A percentile compares a stretch with the other conserved stretches of the same genome.
These are phyloP conservation scores for Pelargonium hybrid DNA, from an alignment of 441 rosid species.

Conservation along the genomic window DNA sequence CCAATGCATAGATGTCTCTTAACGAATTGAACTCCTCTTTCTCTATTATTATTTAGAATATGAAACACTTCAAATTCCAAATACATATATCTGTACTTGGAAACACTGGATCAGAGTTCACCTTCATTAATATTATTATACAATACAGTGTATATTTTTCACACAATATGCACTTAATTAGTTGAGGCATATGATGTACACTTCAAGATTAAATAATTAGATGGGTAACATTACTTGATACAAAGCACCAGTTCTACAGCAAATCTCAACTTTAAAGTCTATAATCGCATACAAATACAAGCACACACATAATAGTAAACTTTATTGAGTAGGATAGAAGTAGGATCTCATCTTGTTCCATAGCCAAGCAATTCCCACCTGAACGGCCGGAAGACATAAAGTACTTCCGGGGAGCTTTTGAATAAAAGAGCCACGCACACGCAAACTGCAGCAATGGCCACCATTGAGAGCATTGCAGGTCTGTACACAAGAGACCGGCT, in stretches of 20 bases:
- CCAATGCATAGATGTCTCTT: no score
- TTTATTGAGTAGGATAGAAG: conserved; percentile 11
- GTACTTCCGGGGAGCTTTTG: conserved; percentile 83
- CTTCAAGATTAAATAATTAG: neutral
- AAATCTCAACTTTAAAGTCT: conserved; percentile 37
- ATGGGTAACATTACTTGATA: conserved; percentile 1
- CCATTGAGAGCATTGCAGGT: conserved; percentile 92
- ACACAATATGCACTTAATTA: neutral
- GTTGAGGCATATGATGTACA: neutral
- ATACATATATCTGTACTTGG: no score
- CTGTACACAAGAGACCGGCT: conserved; percentile 54
- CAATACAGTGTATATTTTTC: neutral
- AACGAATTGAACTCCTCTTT: no score
- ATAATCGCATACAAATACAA: conserved; percentile 17
- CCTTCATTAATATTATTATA: neutral
- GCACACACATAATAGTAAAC: conserved; percentile 11
- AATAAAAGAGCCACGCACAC: conserved; percentile 87
- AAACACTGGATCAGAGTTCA: neutral
- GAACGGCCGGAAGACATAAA: conserved; percentile 73
- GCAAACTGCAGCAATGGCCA: conserved; percentile 82
- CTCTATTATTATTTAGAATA: no score
- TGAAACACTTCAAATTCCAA: no score
- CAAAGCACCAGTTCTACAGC: conserved; percentile 24
- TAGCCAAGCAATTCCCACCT: conserved; percentile 81
- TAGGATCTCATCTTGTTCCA: conserved; percentile 51